These are phyloP conservation scores for Metarhizium sp. DNA, from an alignment of 2,329 filamentous ascomycete species.

Conservation along the genomic window DNA sequence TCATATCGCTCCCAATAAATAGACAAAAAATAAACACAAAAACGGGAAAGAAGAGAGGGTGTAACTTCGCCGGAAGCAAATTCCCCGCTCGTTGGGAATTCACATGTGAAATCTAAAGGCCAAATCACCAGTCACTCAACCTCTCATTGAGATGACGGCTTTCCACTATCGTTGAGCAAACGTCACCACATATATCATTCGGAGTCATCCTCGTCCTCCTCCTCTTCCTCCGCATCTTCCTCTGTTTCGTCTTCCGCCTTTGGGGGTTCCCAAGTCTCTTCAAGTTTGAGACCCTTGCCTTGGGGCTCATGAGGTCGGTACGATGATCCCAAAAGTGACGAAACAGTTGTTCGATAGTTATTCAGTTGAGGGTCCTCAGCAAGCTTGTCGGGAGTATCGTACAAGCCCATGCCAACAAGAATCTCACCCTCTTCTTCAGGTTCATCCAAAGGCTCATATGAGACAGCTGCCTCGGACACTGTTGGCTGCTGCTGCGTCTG, in stretches of 20 bases:
- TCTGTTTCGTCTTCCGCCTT: slow-evolving; percentile 51
- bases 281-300: slow-evolving; percentile 70
- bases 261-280: slow-evolving; percentile 70
- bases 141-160: too few relatives aligned
- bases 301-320: slow-evolving; percentile 36
- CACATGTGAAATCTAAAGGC: too few relatives aligned
- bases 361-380: slow-evolving; percentile 40
- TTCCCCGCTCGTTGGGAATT: too few relatives aligned
- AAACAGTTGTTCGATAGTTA: slow-evolving; percentile 45
- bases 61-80: too few relatives aligned
- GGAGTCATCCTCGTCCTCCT: slow-evolving; percentile 21
- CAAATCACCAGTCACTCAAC: too few relatives aligned
- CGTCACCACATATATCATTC: neutral
- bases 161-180: neutral
- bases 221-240: slow-evolving; percentile 34
- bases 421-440: slow-evolving; percentile 57
- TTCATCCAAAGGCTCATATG: slow-evolving; percentile 41
- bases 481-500: slow-evolving; percentile 40
- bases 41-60: too few relatives aligned
- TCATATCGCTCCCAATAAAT: too few relatives aligned
- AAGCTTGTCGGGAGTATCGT: slow-evolving; percentile 58
- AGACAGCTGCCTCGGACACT: slow-evolving; percentile 38
- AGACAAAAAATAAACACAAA: too few relatives aligned
- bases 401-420: slow-evolving; percentile 73
- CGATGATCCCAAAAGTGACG: slow-evolving; percentile 42